Conservation (phyloP, 2,329 filamentous ascomycete genomes). For the Microcyclospora pomicola region DNA sequence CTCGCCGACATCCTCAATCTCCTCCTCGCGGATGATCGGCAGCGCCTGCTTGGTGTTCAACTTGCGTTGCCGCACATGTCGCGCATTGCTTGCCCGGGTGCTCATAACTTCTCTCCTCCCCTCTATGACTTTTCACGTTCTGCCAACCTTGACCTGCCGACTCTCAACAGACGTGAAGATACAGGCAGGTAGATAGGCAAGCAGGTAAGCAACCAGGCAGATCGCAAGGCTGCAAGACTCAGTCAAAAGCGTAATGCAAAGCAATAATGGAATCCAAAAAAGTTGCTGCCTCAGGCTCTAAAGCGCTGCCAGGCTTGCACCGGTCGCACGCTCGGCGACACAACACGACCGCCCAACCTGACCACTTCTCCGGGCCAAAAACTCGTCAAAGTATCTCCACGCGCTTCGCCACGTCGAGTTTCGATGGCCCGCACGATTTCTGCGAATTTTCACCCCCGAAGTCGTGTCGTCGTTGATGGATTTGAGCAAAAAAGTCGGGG, state of each 20-base stretch:
- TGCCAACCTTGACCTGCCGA: background rate
- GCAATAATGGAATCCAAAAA: background rate
- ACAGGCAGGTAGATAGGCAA: conserved; percentile 1
- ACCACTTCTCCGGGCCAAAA: no score
- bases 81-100: conserved; percentile 23
- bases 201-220: background rate
- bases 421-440: no score
- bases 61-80: conserved; percentile 63
- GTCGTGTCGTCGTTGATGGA: no score
- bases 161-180: background rate
- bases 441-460: no score
- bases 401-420: no score
- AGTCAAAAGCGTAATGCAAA: no score
- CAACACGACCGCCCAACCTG: no score
- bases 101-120: conserved; percentile 7
- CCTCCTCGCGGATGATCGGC: conserved; percentile 74
- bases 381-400: no score
- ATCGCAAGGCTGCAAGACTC: no score
- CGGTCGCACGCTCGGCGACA: no score
- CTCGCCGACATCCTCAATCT: conserved; percentile 73
- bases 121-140: background rate
- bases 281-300: conserved; percentile 6
- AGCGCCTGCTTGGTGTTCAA: conserved; percentile 81
- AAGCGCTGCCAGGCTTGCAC: background rate
- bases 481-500: no score